Percentiles rank a stretch among this genome's conserved stretches.
phyloP scores from a whole-genome alignment of 73 alveolate genomes.

The Paramecium sonneborni region DNA sequence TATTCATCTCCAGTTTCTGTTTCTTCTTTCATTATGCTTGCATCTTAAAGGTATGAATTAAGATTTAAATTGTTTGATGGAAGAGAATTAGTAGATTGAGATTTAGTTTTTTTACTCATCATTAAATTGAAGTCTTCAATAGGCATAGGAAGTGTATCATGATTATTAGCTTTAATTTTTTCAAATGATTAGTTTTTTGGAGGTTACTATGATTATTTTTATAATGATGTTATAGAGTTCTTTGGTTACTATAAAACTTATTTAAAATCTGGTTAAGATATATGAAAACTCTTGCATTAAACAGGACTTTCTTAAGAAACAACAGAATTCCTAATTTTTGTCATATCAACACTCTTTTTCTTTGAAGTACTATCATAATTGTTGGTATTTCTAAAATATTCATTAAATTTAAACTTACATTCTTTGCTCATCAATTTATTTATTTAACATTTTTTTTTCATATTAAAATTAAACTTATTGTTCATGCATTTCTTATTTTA shows the following conservation, averaged over 20 bases:
- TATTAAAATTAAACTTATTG: conserved; percentile 7
- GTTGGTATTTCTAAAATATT: neutral
- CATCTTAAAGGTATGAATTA: conserved; percentile 15
- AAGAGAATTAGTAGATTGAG: conserved; percentile 29
- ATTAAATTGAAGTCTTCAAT: conserved; percentile 26
- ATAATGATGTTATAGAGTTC: neutral
- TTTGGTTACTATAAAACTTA: neutral
- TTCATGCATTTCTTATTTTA: conserved; percentile 46
- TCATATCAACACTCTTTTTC: conserved; percentile 1
- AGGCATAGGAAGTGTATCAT: conserved; percentile 38
- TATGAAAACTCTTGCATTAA: conserved; percentile 43
- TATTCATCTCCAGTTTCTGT: conserved; percentile 17
- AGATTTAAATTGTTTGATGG: conserved; percentile 10
- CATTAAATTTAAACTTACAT: neutral
- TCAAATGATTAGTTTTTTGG: conserved; percentile 16
- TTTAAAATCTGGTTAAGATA: neutral
- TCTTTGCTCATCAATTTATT: neutral
- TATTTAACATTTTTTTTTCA: conserved; percentile 8
- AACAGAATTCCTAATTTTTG: neutral
- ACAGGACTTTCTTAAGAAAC: conserved; percentile 44
- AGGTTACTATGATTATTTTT: neutral
- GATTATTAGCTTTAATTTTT: neutral
- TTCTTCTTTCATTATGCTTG: conserved; percentile 8
- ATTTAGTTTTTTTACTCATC: conserved; percentile 28
- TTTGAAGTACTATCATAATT: conserved; percentile 47